phyloP scores from a whole-genome alignment of 495 filamentous ascomycete species.

The Aspergillus diversus region DNA sequence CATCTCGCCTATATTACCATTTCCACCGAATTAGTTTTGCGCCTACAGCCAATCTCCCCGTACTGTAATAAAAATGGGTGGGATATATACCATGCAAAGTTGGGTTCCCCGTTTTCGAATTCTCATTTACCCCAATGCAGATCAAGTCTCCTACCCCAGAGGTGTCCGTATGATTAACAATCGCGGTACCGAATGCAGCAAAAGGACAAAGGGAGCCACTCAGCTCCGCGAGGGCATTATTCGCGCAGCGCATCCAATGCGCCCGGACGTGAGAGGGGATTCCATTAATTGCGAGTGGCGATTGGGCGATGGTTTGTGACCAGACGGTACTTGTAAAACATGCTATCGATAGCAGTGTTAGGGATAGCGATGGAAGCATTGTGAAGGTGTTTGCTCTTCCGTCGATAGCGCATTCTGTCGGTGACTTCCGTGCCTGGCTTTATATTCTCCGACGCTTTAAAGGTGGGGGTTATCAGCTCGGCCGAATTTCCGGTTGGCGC shows the following conservation, averaged over 20 bases:
- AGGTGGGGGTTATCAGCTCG: not conserved
- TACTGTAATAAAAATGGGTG: conserved; percentile 35
- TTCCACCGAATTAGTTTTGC: too few relatives aligned
- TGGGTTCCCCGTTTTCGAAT: not conserved
- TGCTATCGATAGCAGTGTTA: not conserved
- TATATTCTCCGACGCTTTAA: not conserved
- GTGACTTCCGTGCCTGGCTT: too few relatives aligned
- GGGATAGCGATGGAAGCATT: not conserved
- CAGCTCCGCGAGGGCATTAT: conserved; percentile 41
- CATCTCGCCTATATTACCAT: conserved; percentile 47
- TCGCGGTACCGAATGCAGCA: conserved; percentile 53
- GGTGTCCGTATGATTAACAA: conserved; percentile 56
- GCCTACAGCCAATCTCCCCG: conserved; percentile 23
- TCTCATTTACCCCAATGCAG: not conserved
- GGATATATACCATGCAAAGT: not conserved
- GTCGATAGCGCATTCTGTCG: too few relatives aligned
- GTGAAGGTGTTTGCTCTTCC: too few relatives aligned
- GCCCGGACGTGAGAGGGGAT: conserved; percentile 37
- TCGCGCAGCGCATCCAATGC: conserved; percentile 56
- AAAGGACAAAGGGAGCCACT: conserved; percentile 49
- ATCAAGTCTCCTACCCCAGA: conserved; percentile 38
- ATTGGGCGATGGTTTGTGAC: not conserved
- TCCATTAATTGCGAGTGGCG: not conserved
- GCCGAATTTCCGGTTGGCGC: not conserved
- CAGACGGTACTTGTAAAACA: not conserved